Base-by-base conservation (phyloP, 495 filamentous ascomycete genomes). In the Immersiella caudata region DNA sequence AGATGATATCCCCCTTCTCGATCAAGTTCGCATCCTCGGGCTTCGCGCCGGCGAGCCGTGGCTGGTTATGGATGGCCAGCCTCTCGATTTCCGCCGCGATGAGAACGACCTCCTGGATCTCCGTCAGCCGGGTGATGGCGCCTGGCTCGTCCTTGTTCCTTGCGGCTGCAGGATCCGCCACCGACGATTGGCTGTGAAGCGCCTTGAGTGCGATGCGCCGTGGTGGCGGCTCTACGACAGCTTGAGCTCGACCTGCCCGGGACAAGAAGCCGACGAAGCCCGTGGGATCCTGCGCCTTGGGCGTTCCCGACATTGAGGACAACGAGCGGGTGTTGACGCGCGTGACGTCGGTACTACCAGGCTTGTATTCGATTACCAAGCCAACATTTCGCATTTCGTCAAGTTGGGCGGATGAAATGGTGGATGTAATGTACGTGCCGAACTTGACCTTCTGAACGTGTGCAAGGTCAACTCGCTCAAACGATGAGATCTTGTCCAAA, bases 371-470 rank as follows among this genome's bases (percentile, higher is more conserved):
- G 11, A 99, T 76, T 0, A 96, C 84, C 36, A 97, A 80, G 1
- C 95, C 95, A 9, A 96, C 87, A 66, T 97, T 97, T 72, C 83
- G 87, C 51, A 81, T 79, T 73, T 92, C 90, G 68, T 98, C 90
- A 25, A 84, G 82, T 67, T 96, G 91, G 0, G 86, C 79, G 0
- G 87, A 76, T 3, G 93, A 90, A 25, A 97, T 81, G 2, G 91
- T 93, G 0, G 89, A 93, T 1, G 92, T 96, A 73, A 99, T 91
- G 73, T 97, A 98, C 1, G 90, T 89, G 29, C 94, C 95, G 67
- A 89, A 86, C 64, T 86, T 85, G 56, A 99, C 88, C 54, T 84
- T 82, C 0, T 81, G 80, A 27, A 98, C 79, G 58, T 90, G 89
- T 7, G 85, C 83, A 33, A 97, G 81, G 63, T 90, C 89, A 14